Evolutionary conservation across 169 alveolate species (phyloP), one percentile per base, ranked within the genome.

Genomic region (Perkinsus chesapeaki): DNA sequence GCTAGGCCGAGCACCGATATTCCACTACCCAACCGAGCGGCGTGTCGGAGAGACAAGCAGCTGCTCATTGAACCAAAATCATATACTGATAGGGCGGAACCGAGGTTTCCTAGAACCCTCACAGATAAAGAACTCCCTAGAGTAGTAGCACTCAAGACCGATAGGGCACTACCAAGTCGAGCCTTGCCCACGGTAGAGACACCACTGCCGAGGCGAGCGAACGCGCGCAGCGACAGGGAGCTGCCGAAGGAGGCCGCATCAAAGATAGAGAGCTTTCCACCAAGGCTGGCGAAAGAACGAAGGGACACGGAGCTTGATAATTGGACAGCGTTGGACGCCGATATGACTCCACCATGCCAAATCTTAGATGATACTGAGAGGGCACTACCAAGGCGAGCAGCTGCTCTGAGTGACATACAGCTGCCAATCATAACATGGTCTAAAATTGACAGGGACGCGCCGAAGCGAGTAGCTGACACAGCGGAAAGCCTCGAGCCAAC

Each of bases 171-270:
- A 5, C 92, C 92, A n/a, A 91, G 31, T 60, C 48, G 48, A 39
- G 60, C 27, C 48, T 34, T 31, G 20, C 48, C 60, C 36, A 3
- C 0, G 3, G 3, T 1, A 10, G 92, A 91, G 72, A 91, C 36
- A 39, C 73, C 5, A 60, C 92, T 91, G 92, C 92, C 92, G 39
- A 91, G 5, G 16, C 92, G 36, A 36, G 92, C 92, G 39, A 90
- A 90, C 19, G 7, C 31, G n/a, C 92, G 92, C 39, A 90, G 47
- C 36, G 92, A 90, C 5, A 90, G 19, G 19, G 34, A 34, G 20
- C 31, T 10, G 39, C 92, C 92, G 34, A 90, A 12, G 92, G 36
- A 34, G 20, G 39, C 92, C 36, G 37, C 23, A 43, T 90, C 92
- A 31, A 90, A 39, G 16, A 90, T 39, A 3, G 48, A 36, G 31